phyloP scores from a whole-genome alignment of 352 stramenopile species.

The Phytophthora aleatoria region DNA sequence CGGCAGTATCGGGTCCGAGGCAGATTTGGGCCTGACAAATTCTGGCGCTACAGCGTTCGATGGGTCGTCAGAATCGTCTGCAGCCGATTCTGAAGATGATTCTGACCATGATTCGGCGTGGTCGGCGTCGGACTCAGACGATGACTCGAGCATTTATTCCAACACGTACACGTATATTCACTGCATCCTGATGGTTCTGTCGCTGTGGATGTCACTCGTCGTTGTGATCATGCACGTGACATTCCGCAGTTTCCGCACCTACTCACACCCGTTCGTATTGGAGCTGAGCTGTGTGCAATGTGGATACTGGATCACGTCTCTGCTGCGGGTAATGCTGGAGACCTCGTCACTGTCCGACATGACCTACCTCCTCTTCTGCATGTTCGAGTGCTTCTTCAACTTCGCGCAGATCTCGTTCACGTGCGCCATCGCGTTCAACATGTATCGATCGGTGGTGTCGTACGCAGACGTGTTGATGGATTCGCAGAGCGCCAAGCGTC shows the following conservation, averaged over 20 bases:
- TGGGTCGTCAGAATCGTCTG: constrained; percentile 2
- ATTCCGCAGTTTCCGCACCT: constrained; percentile 77
- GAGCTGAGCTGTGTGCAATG: constrained; percentile 71
- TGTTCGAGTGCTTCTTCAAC: constrained; percentile 80
- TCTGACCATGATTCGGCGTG: constrained; percentile 10
- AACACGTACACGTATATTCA: constrained; percentile 69
- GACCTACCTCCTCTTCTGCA: constrained; percentile 66
- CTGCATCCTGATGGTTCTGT: constrained; percentile 77
- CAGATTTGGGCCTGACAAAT: constrained; percentile 22
- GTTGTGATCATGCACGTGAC: constrained; percentile 78
- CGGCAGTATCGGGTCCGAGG: constrained; percentile 25
- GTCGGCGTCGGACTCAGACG: constrained; percentile 6
- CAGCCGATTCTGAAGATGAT: constrained; percentile 11
- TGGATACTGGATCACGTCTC: constrained; percentile 73
- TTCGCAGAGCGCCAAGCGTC: constrained; percentile 61
- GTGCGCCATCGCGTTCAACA: constrained; percentile 79
- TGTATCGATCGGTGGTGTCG: constrained; percentile 80
- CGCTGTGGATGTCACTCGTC: constrained; percentile 77
- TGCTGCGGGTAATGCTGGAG: constrained; percentile 67
- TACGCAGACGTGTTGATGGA: constrained; percentile 77
- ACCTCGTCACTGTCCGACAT: constrained; percentile 44
- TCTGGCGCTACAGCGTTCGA: constrained; percentile 7
- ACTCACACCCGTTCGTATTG: constrained; percentile 71
- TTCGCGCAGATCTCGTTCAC: constrained; percentile 83
- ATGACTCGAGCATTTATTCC: constrained; percentile 25